Percentiles rank a stretch among this genome's conserved stretches.
These are phyloP conservation scores for Cutaneotrichosporon cutaneum DNA, from an alignment of 1,284 basidiomycete genomes.

Conservation along the genomic window DNA sequence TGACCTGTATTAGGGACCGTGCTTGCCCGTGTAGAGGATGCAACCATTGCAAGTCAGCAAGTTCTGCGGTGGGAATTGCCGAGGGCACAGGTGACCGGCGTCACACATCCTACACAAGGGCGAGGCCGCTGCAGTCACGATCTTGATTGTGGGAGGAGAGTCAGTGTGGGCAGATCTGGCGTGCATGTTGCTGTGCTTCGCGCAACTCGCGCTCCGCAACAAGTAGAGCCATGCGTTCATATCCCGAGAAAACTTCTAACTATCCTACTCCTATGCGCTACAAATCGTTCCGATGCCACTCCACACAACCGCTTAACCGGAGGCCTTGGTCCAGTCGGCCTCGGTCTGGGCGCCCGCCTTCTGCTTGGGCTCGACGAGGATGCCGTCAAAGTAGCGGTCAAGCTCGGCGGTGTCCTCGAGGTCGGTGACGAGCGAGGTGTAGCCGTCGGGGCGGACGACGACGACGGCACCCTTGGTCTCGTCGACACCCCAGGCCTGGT, in stretches of 20 bases:
- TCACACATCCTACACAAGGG: too few relatives aligned
- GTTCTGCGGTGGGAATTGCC: too few relatives aligned
- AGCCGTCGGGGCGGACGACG: slow-evolving; percentile 47
- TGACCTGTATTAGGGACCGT: neutral
- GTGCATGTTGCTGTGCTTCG: too few relatives aligned
- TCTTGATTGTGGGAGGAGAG: too few relatives aligned
- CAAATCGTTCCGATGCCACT: neutral
- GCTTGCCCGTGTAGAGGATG: too few relatives aligned
- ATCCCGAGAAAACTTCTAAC: neutral
- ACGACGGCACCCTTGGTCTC: slow-evolving; percentile 43
- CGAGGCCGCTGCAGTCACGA: too few relatives aligned
- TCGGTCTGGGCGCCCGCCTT: slow-evolving; percentile 8
- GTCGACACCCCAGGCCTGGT: slow-evolving; percentile 46
- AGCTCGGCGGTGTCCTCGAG: slow-evolving; percentile 22
- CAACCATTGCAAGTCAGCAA: too few relatives aligned
- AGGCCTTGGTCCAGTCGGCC: slow-evolving; percentile 14
- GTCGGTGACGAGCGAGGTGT: slow-evolving; percentile 25
- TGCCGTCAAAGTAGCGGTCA: slow-evolving; percentile 12
- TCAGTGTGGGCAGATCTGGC: too few relatives aligned
- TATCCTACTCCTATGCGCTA: neutral
- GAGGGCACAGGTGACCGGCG: too few relatives aligned
- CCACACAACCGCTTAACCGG: neutral
- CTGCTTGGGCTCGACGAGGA: slow-evolving; percentile 8
- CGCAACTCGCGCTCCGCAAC: too few relatives aligned
- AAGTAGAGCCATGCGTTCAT: neutral